Evolutionary conservation across 495 filamentous ascomycete genomes (phyloP).

Genomic region (Daldinia childiae): DNA sequence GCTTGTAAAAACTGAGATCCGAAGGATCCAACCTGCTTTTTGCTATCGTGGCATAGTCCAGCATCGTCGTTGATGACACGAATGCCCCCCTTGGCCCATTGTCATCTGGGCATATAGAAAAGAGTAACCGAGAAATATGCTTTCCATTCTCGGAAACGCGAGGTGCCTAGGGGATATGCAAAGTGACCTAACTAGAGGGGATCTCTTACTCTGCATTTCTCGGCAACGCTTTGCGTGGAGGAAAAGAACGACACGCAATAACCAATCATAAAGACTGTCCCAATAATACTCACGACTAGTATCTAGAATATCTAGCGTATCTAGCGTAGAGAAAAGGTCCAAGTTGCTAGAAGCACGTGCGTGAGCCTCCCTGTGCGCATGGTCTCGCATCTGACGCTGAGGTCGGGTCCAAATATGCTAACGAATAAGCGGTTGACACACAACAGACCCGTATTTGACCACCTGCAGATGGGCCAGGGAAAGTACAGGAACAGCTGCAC

Average conservation of each 20-base stretch:
- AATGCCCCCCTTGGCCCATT: conserved; percentile 30
- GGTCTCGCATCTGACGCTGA: conserved; percentile 44
- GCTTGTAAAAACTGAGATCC: conserved; percentile 28
- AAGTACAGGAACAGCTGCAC: conserved; percentile 37
- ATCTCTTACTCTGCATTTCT: conserved; percentile 34
- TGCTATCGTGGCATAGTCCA: conserved; percentile 36
- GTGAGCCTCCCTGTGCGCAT: conserved; percentile 41
- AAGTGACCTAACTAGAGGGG: conserved; percentile 41
- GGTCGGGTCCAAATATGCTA: conserved; percentile 45
- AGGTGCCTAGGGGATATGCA: conserved; percentile 32
- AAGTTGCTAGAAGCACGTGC: conserved; percentile 38
- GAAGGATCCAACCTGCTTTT: conserved; percentile 20
- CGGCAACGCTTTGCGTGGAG: conserved; percentile 32
- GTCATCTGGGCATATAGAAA: conserved; percentile 19
- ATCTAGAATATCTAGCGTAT: conserved; percentile 11
- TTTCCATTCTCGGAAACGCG: conserved; percentile 36
- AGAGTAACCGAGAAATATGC: conserved; percentile 24
- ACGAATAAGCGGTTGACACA: conserved; percentile 48
- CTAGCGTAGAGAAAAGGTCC: conserved; percentile 19
- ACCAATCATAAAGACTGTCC: conserved; percentile 28
- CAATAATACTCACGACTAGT: conserved; percentile 8
- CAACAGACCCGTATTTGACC: conserved; percentile 43
- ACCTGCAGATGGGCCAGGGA: conserved; percentile 43
- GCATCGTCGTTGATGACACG: conserved; percentile 20
- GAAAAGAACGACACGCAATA: conserved; percentile 23